A percentile compares a stretch with the other conserved stretches of the same genome.
Evolutionary conservation across 1,284 basidiomycete species (phyloP).

Genomic region (Singerocomus inundabilis): DNA sequence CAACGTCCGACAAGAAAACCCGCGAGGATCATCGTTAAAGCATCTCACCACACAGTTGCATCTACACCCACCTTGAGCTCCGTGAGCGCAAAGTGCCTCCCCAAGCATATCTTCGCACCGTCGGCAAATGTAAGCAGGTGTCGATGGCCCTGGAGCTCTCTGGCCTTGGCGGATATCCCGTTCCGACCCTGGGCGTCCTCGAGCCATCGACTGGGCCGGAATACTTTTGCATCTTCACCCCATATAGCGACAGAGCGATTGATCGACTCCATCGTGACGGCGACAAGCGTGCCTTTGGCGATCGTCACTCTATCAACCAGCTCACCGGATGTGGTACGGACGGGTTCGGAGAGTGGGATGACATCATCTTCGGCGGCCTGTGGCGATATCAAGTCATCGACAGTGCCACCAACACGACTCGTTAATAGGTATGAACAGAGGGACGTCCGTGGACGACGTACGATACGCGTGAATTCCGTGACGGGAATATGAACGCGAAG

Average conservation of each 20-base stretch:
- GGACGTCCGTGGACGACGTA: slow-evolving; percentile 20
- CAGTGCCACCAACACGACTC: too few species aligned
- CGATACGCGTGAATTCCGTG: slow-evolving; percentile 40
- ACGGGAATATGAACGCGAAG: slow-evolving; percentile 12
- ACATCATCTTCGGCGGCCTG: slow-evolving; percentile 51
- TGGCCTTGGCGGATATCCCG: slow-evolving; percentile 25
- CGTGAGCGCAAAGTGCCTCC: slow-evolving; percentile 39
- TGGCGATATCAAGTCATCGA: neutral
- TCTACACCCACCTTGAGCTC: slow-evolving; percentile 48
- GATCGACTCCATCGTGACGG: slow-evolving; percentile 41
- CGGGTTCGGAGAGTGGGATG: too few species aligned
- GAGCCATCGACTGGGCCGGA: slow-evolving; percentile 41
- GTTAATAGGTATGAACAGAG: neutral
- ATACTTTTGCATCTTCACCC: slow-evolving; percentile 38
- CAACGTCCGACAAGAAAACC: too few species aligned
- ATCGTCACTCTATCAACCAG: slow-evolving; percentile 40
- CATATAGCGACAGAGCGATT: slow-evolving; percentile 50
- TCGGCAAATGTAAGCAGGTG: slow-evolving; percentile 43
- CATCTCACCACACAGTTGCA: too few species aligned
- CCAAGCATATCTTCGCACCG: slow-evolving; percentile 42
- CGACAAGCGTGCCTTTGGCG: slow-evolving; percentile 43
- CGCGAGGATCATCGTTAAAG: neutral
- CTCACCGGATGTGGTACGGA: slow-evolving; percentile 38
- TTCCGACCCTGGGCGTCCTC: slow-evolving; percentile 6
- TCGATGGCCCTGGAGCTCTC: slow-evolving; percentile 40